Conservation (phyloP, 768 basidiomycete species). For the Boletus edulis region DNA sequence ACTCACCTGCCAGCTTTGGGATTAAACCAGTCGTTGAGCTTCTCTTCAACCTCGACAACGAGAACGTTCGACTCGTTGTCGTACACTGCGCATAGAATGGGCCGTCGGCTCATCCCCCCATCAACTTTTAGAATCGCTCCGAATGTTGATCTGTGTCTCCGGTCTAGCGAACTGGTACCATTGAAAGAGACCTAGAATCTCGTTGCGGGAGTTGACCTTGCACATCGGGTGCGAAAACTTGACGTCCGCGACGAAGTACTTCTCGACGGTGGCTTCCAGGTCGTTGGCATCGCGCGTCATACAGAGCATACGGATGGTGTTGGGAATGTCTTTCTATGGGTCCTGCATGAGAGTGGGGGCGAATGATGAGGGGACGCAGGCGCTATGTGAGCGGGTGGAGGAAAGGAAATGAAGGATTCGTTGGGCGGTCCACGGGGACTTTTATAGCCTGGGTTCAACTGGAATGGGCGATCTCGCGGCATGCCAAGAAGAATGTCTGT, state of each 20-base stretch:
- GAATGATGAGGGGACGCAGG: neutral
- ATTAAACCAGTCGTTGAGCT: conserved; percentile 39
- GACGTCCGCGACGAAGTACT: conserved; percentile 54
- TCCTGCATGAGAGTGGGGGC: conserved; percentile 46
- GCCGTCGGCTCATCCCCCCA: neutral
- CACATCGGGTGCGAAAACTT: conserved; percentile 60
- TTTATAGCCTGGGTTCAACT: conserved; percentile 15
- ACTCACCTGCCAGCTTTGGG: conserved; percentile 51
- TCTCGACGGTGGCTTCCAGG: conserved; percentile 45
- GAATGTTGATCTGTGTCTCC: conserved; percentile 38
- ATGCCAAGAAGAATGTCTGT: conserved; percentile 5
- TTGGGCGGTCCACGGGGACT: neutral
- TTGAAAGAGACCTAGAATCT: conserved; percentile 54
- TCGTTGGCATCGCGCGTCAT: conserved; percentile 47
- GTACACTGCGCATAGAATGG: conserved; percentile 39
- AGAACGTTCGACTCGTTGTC: conserved; percentile 41
- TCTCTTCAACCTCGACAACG: conserved; percentile 52
- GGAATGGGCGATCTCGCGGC: neutral
- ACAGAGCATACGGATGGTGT: conserved; percentile 45
- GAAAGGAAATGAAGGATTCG: neutral
- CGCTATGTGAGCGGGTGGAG: neutral
- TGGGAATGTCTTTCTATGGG: conserved; percentile 48
- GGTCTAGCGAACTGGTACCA: conserved; percentile 69
- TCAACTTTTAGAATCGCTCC: conserved; percentile 15
- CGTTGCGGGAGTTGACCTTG: conserved; percentile 51